Evolutionary conservation across 73 alveolate genomes (phyloP).

Genomic region (Symbiodinium pilosum): DNA sequence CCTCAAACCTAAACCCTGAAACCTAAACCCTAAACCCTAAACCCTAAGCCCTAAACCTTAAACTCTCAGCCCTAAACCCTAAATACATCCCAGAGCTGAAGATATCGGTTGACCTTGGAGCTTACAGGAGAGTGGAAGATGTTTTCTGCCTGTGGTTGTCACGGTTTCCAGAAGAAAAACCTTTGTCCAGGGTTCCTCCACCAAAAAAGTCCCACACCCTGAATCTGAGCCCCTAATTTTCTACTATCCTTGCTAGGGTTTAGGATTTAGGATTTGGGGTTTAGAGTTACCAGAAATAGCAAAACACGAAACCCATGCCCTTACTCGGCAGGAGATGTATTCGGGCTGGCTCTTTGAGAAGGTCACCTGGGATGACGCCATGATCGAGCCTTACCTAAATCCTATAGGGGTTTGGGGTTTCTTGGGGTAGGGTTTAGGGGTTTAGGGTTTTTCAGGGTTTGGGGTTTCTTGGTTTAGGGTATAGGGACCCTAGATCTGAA

Average conservation of each 20-base stretch:
- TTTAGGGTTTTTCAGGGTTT: background rate
- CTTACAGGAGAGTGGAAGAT: no score
- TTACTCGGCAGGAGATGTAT: slow-evolving; percentile 54
- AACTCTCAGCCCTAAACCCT: background rate
- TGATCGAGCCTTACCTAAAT: slow-evolving; percentile 27
- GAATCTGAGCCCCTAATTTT: no score
- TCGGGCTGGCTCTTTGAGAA: slow-evolving; percentile 83
- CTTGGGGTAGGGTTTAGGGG: slow-evolving; percentile 1
- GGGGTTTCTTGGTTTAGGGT: background rate
- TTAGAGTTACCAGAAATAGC: no score
- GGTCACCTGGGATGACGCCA: slow-evolving; percentile 65
- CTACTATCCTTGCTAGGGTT: no score
- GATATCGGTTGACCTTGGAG: no score
- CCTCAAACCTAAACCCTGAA: no score
- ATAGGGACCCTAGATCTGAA: background rate
- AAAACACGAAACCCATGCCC: no score
- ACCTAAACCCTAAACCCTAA: background rate
- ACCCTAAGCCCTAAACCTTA: background rate
- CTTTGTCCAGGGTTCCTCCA: no score
- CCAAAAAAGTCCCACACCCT: background rate
- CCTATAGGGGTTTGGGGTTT: background rate
- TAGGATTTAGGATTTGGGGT: no score
- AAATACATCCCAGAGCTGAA: no score
- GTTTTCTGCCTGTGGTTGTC: no score
- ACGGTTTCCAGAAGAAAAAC: no score